phyloP scores from a whole-genome alignment of 257 asterid species.

The Eucommia ulmoides region DNA sequence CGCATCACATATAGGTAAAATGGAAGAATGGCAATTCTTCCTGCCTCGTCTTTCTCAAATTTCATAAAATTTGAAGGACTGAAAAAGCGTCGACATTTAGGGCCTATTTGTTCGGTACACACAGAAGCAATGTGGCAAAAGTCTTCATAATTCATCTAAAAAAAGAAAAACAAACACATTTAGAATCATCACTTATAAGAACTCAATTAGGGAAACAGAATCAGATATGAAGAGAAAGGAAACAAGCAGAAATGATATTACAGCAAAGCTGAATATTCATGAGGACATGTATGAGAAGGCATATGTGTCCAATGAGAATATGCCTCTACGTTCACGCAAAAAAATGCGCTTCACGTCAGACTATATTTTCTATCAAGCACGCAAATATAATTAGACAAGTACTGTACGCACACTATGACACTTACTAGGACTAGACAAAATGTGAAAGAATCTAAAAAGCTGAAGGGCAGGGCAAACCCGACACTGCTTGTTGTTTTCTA shows the following conservation, averaged over 20 bases:
- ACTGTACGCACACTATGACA: too few species aligned
- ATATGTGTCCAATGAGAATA: too few species aligned
- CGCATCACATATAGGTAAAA: constrained; percentile 99
- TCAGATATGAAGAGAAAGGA: not conserved
- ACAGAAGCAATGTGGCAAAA: constrained; percentile 99
- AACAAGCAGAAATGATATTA: not conserved
- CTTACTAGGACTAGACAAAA: too few species aligned
- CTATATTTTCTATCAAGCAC: too few species aligned
- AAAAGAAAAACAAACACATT: constrained; percentile 15
- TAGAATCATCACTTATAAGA: constrained; percentile 13
- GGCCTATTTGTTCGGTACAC: constrained; percentile 96
- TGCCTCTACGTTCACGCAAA: too few species aligned
- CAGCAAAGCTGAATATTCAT: constrained; percentile 8
- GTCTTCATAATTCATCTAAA: constrained; percentile 98
- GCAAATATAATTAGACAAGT: too few species aligned
- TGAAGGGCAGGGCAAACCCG: too few species aligned
- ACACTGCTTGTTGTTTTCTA: too few species aligned
- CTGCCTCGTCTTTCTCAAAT: constrained; percentile 97
- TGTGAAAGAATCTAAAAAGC: too few species aligned
- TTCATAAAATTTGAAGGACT: constrained; percentile 99
- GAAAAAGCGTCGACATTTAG: constrained; percentile 86
- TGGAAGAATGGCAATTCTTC: constrained; percentile 92
- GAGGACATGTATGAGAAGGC: too few species aligned
- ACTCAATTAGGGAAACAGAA: not conserved
- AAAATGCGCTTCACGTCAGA: too few species aligned